Base-by-base conservation (phyloP, 1,284 basidiomycete genomes). In the Porphyrellus sp. region DNA sequence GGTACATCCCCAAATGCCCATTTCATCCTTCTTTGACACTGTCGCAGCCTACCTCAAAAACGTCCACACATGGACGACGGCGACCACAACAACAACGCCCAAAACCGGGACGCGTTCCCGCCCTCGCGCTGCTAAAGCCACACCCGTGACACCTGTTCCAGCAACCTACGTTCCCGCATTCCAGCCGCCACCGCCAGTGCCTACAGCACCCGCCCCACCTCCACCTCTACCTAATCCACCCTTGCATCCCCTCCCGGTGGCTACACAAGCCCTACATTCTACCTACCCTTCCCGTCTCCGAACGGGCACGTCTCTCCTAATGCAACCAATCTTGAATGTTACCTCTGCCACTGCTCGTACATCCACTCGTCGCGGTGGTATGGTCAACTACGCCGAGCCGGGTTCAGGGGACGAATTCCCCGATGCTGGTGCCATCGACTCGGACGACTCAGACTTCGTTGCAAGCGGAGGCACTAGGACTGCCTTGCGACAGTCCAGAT, bases 281-380 rank as follows among this genome's bases (percentile, higher is more conserved):
- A 91, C 92, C 1, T 98, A 97, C 70, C 78, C 93, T 0, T 91
- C 94, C 6, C 83, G 95, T n/a, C 75, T 98, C 51, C 85, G 91
- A n/a, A 95, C 94, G 0, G 96, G 96, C 24, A 82, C 89, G 7
- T 91, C 92, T 1, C 83, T 91, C 3, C 81, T 99, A 56, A 81
- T 98, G 71, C 96, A 99, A 66, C 94, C 95, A n/a, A 83, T 93
- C 59, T 57, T 87, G 57, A 70, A 76, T 13, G 63, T 60, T 0
- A 52, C 71, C 3, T 63, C 70, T 16, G 54, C 67, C 1, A 65
- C 75, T 5, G 72, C 78, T 3, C 79, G 83, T 21, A 64, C 74
- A 15, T 67, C 76, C 13, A 74, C 77, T 28, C 76, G 87, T 46
- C 77, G 87, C 5, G 82, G 82, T 1, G 85, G 80, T 11, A 78